Percentiles rank a stretch among this genome's conserved stretches.
Conservation (phyloP, 2,329 filamentous ascomycete species). For the Plectosphaerella sp. region DNA sequence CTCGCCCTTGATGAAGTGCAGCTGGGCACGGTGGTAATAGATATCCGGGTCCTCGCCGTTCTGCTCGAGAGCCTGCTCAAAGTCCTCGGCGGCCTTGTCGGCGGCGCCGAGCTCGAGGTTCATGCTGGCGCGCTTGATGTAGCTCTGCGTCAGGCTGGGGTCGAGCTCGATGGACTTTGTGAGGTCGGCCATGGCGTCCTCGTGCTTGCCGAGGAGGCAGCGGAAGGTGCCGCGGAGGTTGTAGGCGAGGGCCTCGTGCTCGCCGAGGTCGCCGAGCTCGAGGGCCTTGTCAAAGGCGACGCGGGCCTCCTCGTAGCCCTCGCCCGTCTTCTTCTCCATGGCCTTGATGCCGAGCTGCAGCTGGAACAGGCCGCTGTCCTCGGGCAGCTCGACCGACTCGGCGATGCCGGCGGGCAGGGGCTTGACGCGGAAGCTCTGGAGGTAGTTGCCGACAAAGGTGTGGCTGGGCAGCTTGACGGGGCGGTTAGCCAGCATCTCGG, state of each 20-base stretch:
- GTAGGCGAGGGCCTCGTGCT: conserved; percentile 85
- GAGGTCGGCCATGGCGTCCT: conserved; percentile 76
- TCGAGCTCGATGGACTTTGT: conserved; percentile 92
- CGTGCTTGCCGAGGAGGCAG: conserved; percentile 85
- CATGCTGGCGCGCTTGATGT: conserved; percentile 98
- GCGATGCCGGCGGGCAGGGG: conserved; percentile 76
- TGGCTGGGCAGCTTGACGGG: conserved; percentile 85
- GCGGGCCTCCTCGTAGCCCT: conserved; percentile 87
- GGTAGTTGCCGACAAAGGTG: conserved; percentile 96
- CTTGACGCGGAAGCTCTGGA: conserved; percentile 93
- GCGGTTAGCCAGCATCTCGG: conserved; percentile 83
- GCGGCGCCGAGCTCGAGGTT: conserved; percentile 88
- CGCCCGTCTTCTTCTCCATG: conserved; percentile 80
- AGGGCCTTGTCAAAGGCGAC: conserved; percentile 83
- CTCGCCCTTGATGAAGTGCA: conserved; percentile 96
- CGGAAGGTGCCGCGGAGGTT: conserved; percentile 97
- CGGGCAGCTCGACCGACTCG: conserved; percentile 70
- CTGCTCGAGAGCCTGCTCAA: conserved; percentile 77
- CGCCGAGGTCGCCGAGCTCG: conserved; percentile 72
- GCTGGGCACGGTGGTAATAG: conserved; percentile 97
- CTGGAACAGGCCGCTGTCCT: conserved; percentile 78
- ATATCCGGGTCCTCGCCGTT: conserved; percentile 91
- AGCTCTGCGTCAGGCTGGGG: conserved; percentile 85
- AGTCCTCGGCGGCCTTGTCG: conserved; percentile 82
- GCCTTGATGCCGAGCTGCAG: conserved; percentile 78